Percentiles rank a stretch among this genome's conserved stretches.
phyloP scores from a whole-genome alignment of 176 grass and related monocot species.

The Guadua angustifolia region DNA sequence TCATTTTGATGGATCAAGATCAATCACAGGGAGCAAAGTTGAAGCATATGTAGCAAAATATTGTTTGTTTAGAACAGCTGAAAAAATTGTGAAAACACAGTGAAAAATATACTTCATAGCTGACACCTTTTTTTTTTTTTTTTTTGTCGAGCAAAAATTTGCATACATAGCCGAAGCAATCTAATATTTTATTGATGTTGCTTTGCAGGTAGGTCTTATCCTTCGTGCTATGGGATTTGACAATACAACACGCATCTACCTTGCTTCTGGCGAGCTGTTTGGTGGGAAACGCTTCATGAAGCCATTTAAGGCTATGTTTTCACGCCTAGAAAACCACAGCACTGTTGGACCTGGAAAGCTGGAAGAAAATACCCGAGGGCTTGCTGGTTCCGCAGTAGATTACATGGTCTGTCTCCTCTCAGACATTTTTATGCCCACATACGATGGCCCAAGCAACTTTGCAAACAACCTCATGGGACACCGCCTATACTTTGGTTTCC shows the following conservation, averaged over 20 bases:
- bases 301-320: slow-evolving; percentile 78
- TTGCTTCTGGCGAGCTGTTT: slow-evolving; percentile 92
- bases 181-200: not conserved
- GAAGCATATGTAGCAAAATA: not conserved
- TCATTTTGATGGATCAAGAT: slow-evolving; percentile 10
- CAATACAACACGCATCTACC: slow-evolving; percentile 84
- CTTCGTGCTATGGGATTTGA: slow-evolving; percentile 76
- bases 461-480: slow-evolving; percentile 99
- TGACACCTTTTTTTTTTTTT: too few relatives aligned
- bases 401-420: slow-evolving; percentile 98
- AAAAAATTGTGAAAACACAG: not conserved
- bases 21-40: not conserved
- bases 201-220: slow-evolving; percentile 78
- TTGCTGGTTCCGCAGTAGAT: slow-evolving; percentile 84
- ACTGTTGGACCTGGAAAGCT: slow-evolving; percentile 74
- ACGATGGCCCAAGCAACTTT: slow-evolving; percentile 96
- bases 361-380: slow-evolving; percentile 73
- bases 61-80: not conserved
- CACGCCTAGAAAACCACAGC: slow-evolving; percentile 76
- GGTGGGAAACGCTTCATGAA: slow-evolving; percentile 94
- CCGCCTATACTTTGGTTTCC: slow-evolving; percentile 87
- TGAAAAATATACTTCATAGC: not conserved
- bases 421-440: slow-evolving; percentile 96
- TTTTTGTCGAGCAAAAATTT: not conserved
- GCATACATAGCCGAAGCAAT: slow-evolving; percentile 1